Evolutionary conservation across 805 yeast species (phyloP), one percentile per base, ranked within the genome.

Genomic region (Yamadazyma paraphyllophila): DNA sequence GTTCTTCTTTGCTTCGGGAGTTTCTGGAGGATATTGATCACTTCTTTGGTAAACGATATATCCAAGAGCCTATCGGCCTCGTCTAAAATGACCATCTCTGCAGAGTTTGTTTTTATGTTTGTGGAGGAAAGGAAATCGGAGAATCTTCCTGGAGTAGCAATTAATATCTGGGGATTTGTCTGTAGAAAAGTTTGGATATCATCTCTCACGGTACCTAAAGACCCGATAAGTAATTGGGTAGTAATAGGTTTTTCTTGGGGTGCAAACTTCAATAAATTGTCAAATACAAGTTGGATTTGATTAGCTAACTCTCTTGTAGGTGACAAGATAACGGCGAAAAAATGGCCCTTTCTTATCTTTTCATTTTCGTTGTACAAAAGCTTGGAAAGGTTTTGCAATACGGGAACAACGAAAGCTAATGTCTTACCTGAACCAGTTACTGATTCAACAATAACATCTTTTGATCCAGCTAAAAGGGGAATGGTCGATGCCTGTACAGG

Each of bases 381-480:
- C 37, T 58, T 59, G 2, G 73, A 65, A 7, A 90, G 64, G 53
- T 82, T 83, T 55, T 90, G 92, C 4, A 90, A 57, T 1, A 87
- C 76, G 0, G 99, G 99, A 2, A 94, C 74, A 4, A 83, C 80
- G 68, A 87, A 94, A 2, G 97, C 85, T n/a, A 91, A 63, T 0
- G 99, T 94, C 62, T 94, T 94, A n/a, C 99, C 99, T 0, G 97
- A 90, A 0, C 99, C 99, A 0, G 99, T 94, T 1, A 89, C 96
- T 0, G 97, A 96, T 61, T 94, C 97, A 1, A 90, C 98, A 7
- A 94, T 94, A 3, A 94, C 97, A 66, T 94, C 99, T 58, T 92
- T 92, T 59, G 90, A 86, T 14, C 82, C 82, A 16, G 84, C 66
- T 52, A 94, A 78, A 48, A 91, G 68, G 0, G 99, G 99, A 41